Evolutionary conservation across 2,329 filamentous ascomycete species (phyloP), one percentile per base, ranked within the genome.

Genomic region (Dothideomycetes sp.): DNA sequence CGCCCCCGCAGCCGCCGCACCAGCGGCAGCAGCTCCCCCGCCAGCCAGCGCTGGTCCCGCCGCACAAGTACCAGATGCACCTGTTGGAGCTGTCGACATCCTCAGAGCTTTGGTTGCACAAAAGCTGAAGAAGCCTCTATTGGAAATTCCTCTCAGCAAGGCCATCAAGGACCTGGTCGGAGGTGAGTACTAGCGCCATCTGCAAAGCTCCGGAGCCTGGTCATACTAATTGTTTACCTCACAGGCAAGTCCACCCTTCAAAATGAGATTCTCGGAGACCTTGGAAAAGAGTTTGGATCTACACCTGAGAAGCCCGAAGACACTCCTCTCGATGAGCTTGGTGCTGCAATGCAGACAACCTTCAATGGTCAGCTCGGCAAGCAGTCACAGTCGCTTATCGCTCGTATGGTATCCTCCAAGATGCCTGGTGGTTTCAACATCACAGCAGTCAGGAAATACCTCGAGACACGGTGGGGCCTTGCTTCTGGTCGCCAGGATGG

Each of bases 391-490:
- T 93, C 88, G 3, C 75, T 98, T 42, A 82, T 98, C 60, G 91
- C 91, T 36, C 82, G 91, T 51, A 71, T 98, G 59, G 91, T 98
- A 32, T 96, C 91, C 2, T 95, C 91, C 19, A 98, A 98, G 69
- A 98, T 98, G 91, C 91, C 91, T 35, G 91, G 89, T 68, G 91
- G 91, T 46, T 98, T 98, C 77, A 98, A 96, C 62, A 96, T 96
- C 61, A 96, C 89, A 56, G 75, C 86, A 10, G 85, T 93, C 34
- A 78, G 91, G 55, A 98, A 98, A 66, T 93, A 98, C 58, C 69
- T 98, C 33, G 89, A 95, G 67, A 86, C 84, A 12, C 77, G 86
- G 62, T 98, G 89, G 87, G 91, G 91, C 41, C 69, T 98, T 42
- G 85, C 73, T 3, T 59, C 81, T 17, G 91, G 91, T 19, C 76